Evolutionary conservation across 768 basidiomycete species (phyloP), one percentile per base, ranked within the genome.

Genomic region (Suillus discolor): DNA sequence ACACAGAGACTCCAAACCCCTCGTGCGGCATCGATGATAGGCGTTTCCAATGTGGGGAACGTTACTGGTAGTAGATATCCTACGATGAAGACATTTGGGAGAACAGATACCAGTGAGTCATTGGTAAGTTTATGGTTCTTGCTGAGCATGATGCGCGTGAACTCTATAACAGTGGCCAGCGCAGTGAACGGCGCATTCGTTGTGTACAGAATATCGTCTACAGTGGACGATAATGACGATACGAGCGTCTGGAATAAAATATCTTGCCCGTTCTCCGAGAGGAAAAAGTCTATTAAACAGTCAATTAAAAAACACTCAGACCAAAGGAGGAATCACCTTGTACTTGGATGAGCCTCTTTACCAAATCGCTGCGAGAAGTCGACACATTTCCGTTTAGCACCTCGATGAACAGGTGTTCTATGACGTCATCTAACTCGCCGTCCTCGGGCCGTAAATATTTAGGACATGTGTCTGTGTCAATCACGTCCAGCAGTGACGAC

Each of bases 81-180:
- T 25, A 84, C 79, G 9, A 85, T 67, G 69, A 85, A 88, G 7
- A 88, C 63, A 57, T 81, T 74, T 0, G 82, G 82, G 12, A 86
- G 62, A 39, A 85, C 65, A 1, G 69, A 71, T 20, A 59, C 55
- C 20, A 42, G 57, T 28, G 69, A 25, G 28, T 67, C 64, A n/a
- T 20, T 60, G 45, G 31, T 68, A 36, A 45, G 62, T 65, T 38
- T 62, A 54, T 20, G 36, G 57, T 54, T 15, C 28, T 31, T n/a
- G 15, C 70, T 57, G 61, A 77, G 71, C 6, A 78, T 66, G 11
- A 70, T 68, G n/a, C 74, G 66, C 12, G 85, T 70, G 23, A 84
- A 70, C 16, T 75, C 69, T 7, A 84, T 66, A 5, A 75, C 67
- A 2, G 73, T 65, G 15, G 74, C 73, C 45, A 81, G 74, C 2